Conservation (phyloP, 2,329 filamentous ascomycete species). For the Pyricularia sp. region DNA sequence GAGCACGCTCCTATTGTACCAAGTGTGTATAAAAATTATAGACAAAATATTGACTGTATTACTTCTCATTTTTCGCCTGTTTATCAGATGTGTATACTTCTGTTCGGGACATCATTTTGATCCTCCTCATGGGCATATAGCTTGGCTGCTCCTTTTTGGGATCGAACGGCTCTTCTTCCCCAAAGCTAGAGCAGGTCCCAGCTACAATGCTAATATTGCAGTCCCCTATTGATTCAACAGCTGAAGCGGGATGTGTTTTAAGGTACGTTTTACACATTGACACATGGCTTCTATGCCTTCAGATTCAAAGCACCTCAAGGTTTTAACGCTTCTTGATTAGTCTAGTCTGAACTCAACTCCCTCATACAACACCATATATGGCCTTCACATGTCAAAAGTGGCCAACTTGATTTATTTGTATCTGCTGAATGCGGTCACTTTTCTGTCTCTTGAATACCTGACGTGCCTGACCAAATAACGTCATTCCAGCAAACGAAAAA, state of each 20-base stretch:
- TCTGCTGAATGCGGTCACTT: neutral
- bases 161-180: too few relatives aligned
- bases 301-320: neutral
- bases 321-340: neutral
- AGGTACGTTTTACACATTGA: too few relatives aligned
- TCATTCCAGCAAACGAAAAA: constrained; percentile 1
- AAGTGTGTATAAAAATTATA: neutral
- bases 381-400: neutral
- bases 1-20: neutral
- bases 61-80: neutral
- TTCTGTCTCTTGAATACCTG: neutral
- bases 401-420: neutral
- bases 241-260: too few relatives aligned
- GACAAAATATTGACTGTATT: neutral
- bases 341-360: neutral
- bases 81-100: neutral
- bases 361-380: neutral
- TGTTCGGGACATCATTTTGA: neutral
- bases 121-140: too few relatives aligned
- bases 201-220: too few relatives aligned
- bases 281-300: neutral
- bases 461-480: neutral
- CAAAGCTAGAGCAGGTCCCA: too few relatives aligned
- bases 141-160: too few relatives aligned
- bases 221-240: too few relatives aligned